phyloP scores from a whole-genome alignment of 2,329 filamentous ascomycete species.

The Aurifilum marmelostoma region DNA sequence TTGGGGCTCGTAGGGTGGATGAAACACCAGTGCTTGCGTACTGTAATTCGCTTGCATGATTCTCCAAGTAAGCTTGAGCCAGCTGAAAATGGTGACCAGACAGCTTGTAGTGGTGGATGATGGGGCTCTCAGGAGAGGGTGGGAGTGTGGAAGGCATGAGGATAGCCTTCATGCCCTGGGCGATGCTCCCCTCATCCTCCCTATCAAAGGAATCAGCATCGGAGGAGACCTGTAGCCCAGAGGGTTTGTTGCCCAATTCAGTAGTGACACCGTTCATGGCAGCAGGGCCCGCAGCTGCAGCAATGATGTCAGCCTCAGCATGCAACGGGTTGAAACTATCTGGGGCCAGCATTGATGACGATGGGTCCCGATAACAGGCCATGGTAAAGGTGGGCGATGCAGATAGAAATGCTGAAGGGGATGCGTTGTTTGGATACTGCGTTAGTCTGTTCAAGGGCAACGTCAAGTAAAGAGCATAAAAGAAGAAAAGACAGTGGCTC shows the following conservation, averaged over 20 bases:
- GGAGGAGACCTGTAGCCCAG: too few relatives aligned
- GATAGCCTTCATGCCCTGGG: not conserved
- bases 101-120: not conserved
- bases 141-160: not conserved
- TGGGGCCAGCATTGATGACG: too few relatives aligned
- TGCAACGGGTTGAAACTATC: too few relatives aligned
- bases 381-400: too few relatives aligned
- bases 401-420: too few relatives aligned
- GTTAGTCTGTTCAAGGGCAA: not conserved
- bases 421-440: too few relatives aligned
- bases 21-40: not conserved
- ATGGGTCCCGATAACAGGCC: too few relatives aligned
- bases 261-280: too few relatives aligned
- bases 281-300: too few relatives aligned
- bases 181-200: not conserved
- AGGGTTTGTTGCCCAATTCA: not conserved
- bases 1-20: not conserved
- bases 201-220: not conserved
- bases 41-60: not conserved
- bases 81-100: not conserved
- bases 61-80: not conserved
- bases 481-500: too few relatives aligned
- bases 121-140: not conserved
- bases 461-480: too few relatives aligned
- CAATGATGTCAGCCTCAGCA: too few relatives aligned